A percentile compares a stretch with the other conserved stretches of the same genome.
phyloP scores from a whole-genome alignment of 768 basidiomycete genomes.

The Chiua virens region DNA sequence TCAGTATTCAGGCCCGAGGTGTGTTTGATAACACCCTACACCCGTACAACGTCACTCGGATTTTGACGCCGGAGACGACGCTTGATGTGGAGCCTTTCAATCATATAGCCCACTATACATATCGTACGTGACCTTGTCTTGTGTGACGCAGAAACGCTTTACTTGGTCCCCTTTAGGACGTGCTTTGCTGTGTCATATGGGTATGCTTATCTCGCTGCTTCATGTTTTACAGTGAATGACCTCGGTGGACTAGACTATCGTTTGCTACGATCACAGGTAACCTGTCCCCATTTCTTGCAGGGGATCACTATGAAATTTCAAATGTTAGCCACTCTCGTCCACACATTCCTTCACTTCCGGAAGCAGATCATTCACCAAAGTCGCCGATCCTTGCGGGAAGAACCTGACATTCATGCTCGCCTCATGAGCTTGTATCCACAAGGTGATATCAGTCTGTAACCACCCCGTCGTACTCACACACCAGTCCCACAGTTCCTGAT shows the following conservation, averaged over 20 bases:
- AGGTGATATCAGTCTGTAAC: conserved; percentile 13
- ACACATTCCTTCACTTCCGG: conserved; percentile 61
- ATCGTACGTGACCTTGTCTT: conserved; percentile 32
- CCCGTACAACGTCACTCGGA: conserved; percentile 56
- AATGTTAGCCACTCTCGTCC: conserved; percentile 27
- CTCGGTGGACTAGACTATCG: conserved; percentile 65
- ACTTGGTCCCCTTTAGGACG: conserved; percentile 12
- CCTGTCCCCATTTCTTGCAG: not conserved
- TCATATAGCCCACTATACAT: conserved; percentile 62
- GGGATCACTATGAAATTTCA: not conserved
- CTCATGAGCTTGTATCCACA: conserved; percentile 73
- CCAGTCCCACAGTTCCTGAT: conserved; percentile 56
- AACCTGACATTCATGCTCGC: conserved; percentile 82
- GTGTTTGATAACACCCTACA: conserved; percentile 62
- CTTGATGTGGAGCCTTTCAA: conserved; percentile 54
- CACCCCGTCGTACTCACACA: not conserved
- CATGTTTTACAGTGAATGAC: conserved; percentile 19
- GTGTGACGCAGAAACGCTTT: conserved; percentile 1
- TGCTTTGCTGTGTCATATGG: conserved; percentile 33
- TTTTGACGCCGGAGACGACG: conserved; percentile 52
- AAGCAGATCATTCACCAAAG: conserved; percentile 76
- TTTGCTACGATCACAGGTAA: conserved; percentile 79
- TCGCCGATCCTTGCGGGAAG: conserved; percentile 68
- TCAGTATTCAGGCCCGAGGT: conserved; percentile 56
- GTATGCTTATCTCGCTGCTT: conserved; percentile 5